Conservation (phyloP, 495 filamentous ascomycete species). For the Bathelium albidoporum region DNA sequence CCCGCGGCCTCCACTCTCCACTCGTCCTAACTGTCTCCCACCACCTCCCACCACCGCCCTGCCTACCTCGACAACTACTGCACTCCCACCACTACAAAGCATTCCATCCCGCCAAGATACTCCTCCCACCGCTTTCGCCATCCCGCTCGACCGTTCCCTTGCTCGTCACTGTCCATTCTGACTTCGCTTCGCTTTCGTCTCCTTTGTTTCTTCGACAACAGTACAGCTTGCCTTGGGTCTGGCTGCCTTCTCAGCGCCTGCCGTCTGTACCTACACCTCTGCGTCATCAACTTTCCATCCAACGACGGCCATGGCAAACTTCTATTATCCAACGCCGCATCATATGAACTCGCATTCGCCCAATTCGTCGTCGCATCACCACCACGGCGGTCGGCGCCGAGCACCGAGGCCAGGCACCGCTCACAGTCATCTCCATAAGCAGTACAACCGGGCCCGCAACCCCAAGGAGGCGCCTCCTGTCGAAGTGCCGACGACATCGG, state of each 20-base stretch:
- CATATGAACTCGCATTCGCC: conserved; percentile 29
- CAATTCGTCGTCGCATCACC: conserved; percentile 58
- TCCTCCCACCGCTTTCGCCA: conserved; percentile 3
- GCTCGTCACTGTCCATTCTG: neutral
- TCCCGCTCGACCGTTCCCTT: neutral
- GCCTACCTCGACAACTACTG: neutral
- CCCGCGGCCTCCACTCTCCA: neutral
- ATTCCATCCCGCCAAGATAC: neutral
- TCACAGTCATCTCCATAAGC: conserved; percentile 50
- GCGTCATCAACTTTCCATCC: conserved; percentile 20
- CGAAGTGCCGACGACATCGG: conserved; percentile 70
- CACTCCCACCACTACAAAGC: neutral
- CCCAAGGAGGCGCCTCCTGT: conserved; percentile 73
- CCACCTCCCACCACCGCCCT: neutral
- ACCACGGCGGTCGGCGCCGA: conserved; percentile 77
- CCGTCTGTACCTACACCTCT: neutral
- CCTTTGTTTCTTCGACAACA: conserved; percentile 2
- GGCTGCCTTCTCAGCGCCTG: neutral
- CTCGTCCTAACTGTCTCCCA: neutral
- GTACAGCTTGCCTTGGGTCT: neutral
- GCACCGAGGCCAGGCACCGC: conserved; percentile 47
- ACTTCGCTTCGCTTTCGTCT: neutral
- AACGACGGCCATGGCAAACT: conserved; percentile 58
- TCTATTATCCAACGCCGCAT: conserved; percentile 43
- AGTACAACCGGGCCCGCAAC: conserved; percentile 59